Conservation (phyloP, 768 basidiomycete genomes). For the Hysterangium stoloniferum region DNA sequence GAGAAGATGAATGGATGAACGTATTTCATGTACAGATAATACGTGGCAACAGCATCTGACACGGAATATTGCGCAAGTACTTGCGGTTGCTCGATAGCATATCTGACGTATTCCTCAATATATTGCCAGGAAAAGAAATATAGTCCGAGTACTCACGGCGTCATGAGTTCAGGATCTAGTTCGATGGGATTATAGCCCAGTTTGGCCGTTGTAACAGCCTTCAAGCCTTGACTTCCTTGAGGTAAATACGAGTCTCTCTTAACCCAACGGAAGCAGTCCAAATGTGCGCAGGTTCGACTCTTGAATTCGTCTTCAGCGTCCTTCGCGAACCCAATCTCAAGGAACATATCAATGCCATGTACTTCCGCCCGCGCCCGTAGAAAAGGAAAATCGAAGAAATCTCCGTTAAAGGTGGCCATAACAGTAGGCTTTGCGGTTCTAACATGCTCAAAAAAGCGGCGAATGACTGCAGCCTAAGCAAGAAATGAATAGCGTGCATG, state of each 20-base stretch:
- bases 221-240: constrained; percentile 96
- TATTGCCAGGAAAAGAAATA: neutral
- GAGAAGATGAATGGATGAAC: constrained; percentile 99
- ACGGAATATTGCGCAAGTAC: constrained; percentile 95
- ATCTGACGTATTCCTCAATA: constrained; percentile 38
- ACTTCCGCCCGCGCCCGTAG: constrained; percentile 75
- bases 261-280: constrained; percentile 99
- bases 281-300: constrained; percentile 84
- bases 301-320: constrained; percentile 96
- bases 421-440: constrained; percentile 92
- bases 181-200: constrained; percentile 96
- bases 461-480: constrained; percentile 74
- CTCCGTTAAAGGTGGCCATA: constrained; percentile 97
- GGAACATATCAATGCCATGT: constrained; percentile 94
- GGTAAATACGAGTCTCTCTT: constrained; percentile 98
- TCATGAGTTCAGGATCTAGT: constrained; percentile 98
- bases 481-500: constrained; percentile 9
- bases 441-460: constrained; percentile 88
- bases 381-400: constrained; percentile 99
- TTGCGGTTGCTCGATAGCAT: constrained; percentile 94
- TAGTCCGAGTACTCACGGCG: constrained; percentile 80
- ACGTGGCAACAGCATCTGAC: constrained; percentile 99
- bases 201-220: constrained; percentile 95
- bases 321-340: constrained; percentile 87
- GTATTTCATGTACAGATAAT: constrained; percentile 99